Conservation (phyloP, 2,329 filamentous ascomycete genomes). For the Ascochyta rabiei region DNA sequence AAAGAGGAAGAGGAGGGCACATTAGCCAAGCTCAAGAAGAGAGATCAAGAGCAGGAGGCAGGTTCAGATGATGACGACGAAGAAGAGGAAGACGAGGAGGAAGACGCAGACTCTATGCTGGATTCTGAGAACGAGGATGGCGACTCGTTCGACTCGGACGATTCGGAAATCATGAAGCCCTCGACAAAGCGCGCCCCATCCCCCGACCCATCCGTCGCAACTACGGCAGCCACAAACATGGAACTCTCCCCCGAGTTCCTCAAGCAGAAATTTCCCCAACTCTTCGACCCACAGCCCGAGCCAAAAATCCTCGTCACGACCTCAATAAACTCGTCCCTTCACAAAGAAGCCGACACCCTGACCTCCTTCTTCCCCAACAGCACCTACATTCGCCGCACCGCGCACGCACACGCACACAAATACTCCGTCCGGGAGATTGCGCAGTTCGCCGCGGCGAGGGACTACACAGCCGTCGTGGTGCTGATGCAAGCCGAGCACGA, state of each 20-base stretch:
- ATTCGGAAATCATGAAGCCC: slow-evolving; percentile 34
- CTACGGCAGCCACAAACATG: slow-evolving; percentile 64
- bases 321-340: slow-evolving; percentile 84
- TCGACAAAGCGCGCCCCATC: slow-evolving; percentile 57
- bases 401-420: slow-evolving; percentile 84
- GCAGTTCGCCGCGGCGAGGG: slow-evolving; percentile 79
- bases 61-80: slow-evolving; percentile 22
- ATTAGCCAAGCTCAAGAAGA: slow-evolving; percentile 42
- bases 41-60: slow-evolving; percentile 25
- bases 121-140: slow-evolving; percentile 57
- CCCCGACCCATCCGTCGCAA: slow-evolving; percentile 48
- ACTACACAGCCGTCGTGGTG: slow-evolving; percentile 83
- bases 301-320: slow-evolving; percentile 95
- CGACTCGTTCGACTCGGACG: slow-evolving; percentile 54
- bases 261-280: slow-evolving; percentile 63
- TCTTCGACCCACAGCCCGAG: slow-evolving; percentile 62
- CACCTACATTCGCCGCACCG: slow-evolving; percentile 82
- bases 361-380: slow-evolving; percentile 81
- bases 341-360: slow-evolving; percentile 79
- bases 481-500: slow-evolving; percentile 77
- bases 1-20: slow-evolving; percentile 38
- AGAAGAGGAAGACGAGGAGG: slow-evolving; percentile 26
- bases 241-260: slow-evolving; percentile 66
- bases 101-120: slow-evolving; percentile 72
- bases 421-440: slow-evolving; percentile 92